Evolutionary conservation across 2,329 filamentous ascomycete species (phyloP).

Genomic region (Amauroascus niger): DNA sequence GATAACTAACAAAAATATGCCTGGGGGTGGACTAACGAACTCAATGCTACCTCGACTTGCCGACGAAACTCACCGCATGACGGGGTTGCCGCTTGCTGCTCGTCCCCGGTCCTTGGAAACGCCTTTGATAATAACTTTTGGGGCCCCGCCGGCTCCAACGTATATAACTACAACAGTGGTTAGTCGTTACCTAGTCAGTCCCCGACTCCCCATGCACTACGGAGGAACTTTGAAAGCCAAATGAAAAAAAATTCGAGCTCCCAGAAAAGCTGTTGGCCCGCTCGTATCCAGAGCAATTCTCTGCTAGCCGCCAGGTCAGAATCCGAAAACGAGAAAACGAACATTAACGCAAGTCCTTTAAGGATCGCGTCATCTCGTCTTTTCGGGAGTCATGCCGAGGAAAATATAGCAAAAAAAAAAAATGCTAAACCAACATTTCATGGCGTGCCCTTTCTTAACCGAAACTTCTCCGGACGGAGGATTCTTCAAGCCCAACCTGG

Average conservation of each 20-base stretch:
- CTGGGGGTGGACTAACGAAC: background rate
- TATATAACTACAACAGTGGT: background rate
- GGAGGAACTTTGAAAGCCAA: no score
- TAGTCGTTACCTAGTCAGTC: no score
- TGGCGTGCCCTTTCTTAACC: no score
- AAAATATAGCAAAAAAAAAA: background rate
- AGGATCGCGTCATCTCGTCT: background rate
- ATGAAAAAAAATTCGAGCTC: no score
- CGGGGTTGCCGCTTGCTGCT: background rate
- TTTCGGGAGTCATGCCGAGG: background rate
- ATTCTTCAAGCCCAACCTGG: no score
- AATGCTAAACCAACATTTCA: background rate
- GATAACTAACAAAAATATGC: no score
- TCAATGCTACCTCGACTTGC: background rate
- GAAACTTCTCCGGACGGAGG: background rate
- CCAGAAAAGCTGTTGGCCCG: background rate
- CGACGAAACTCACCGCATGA: conserved; percentile 4
- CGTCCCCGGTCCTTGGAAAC: conserved; percentile 4
- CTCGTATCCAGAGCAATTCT: background rate
- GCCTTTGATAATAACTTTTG: background rate
- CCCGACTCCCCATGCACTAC: background rate
- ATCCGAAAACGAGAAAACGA: background rate
- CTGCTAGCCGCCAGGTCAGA: background rate
- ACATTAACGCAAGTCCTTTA: background rate
- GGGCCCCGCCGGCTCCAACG: background rate